Base-by-base conservation (phyloP, 2,329 filamentous ascomycete genomes). In the Aureobasidium sp. region DNA sequence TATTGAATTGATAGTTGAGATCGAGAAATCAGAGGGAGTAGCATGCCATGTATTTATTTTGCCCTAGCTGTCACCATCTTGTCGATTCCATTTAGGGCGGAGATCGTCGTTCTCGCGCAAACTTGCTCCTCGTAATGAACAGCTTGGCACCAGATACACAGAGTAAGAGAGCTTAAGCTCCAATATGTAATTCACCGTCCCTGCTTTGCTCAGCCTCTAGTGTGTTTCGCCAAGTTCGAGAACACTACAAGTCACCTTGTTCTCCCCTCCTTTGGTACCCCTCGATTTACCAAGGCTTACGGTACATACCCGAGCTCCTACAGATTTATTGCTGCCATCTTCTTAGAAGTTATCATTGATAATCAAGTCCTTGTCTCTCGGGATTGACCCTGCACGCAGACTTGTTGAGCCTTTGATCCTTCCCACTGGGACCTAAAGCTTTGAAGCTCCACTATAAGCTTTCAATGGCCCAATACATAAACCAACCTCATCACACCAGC, bases 241-340 rank as follows among this genome's bases (percentile, higher is more conserved):
- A 55, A 43, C 57, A 43, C 12, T 60, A 60, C 57, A 60, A 60
- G 57, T 46, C 34, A 60, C 57, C 36, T 60, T 50, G 46, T 34
- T 17, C 46, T 60, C 57, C 57, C 57, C 57, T 60, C 57, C 46
- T 43, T 60, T 24, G 13, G 43, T 36, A 60, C 44, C 24, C 36
- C 46, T 60, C 57, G 57, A 43, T 60, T 50, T 50, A 43, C 46
- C 8, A 41, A 51, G 57, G 57, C 57, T 60, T 50, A 51, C 46
- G 41, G 26, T 50, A 36, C 55, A 47, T 59, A 29, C 13, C 17
- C 43, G 32, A 48, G 13, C 41, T 27, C 34, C 43, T 59, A 20
- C 27, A 59, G 55, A 20, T 29, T 48, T 59, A 48, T 59, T 29
- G 24, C 43, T 47, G n/a, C 13, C 17, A 39, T 12, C 15, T 17